Base-by-base conservation (phyloP, 2,329 filamentous ascomycete genomes). In the Seiridium cupressi region DNA sequence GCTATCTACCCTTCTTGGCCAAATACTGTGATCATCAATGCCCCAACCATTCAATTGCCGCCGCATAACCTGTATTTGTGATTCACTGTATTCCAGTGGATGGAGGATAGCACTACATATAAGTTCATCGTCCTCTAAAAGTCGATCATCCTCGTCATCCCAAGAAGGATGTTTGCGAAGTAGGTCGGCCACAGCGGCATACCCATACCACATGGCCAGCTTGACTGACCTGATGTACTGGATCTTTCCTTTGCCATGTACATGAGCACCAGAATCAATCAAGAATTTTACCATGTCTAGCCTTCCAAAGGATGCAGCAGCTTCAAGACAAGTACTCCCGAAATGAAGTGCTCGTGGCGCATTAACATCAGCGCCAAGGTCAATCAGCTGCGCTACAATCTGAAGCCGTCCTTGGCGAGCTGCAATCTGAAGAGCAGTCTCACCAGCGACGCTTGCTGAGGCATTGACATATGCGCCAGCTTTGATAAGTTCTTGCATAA, bases 81-180 rank as follows among this genome's bases (percentile, higher is more conserved):
- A 26, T 26, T 26, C 42, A 44, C 11, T 44, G 42, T 44, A 44
- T 44, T 44, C 42, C 5, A 4, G 13, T 44, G 10, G 10, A 4
- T 44, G 42, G 1, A 44, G 1, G 11, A 44, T 18, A 44, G 1
- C 13, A 5, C 1, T 1, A 11, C 0, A 2, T 1, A 3, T n/a
- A 8, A 44, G 5, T 11, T 18, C 1, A 3, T 44, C 2, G 1
- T 44, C 2, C 42, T 44, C 4, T 1, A 44, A 11, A 0, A 44
- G 42, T 4, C 4, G 3, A 1, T 44, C 11, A 44, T 44, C 42
- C 3, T 11, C 13, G 5, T 44, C 42, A 4, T 44, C 42, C 42
- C 42, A 44, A 44, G 10, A 18, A 5, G 8, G 42, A 2, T 44
- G 42, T n/a, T 4, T 44, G 13, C 42, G 42, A 44, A 44, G 42